Percentiles rank a stretch among this genome's conserved stretches.
Evolutionary conservation across 1,139 yeast genomes (phyloP).

Genomic region (Candida tunisiensis): DNA sequence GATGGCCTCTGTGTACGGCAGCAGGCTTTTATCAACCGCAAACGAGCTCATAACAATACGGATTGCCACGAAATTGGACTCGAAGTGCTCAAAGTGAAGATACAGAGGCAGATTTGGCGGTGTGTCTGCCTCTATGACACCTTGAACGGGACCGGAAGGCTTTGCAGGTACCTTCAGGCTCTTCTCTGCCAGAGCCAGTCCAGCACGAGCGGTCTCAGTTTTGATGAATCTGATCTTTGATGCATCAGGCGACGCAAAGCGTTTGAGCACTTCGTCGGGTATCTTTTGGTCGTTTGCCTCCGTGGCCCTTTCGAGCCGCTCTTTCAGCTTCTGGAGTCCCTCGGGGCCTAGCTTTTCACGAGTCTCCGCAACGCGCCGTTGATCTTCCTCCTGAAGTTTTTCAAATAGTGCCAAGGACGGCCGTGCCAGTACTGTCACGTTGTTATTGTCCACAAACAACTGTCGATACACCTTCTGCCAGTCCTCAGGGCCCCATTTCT

Average conservation of each 20-base stretch:
- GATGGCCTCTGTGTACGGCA: constrained; percentile 45
- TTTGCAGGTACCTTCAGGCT: not conserved
- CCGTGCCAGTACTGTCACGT: constrained; percentile 54
- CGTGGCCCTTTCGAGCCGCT: constrained; percentile 43
- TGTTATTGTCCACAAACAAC: constrained; percentile 45
- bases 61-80: constrained; percentile 67
- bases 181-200: constrained; percentile 10
- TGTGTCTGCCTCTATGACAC: constrained; percentile 12
- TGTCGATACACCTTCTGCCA: constrained; percentile 46
- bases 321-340: constrained; percentile 38
- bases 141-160: constrained; percentile 16
- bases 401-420: constrained; percentile 59
- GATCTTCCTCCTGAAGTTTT: constrained; percentile 32
- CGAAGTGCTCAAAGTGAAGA: constrained; percentile 63
- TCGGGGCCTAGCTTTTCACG: constrained; percentile 35
- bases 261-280: constrained; percentile 45
- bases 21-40: constrained; percentile 34
- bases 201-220: constrained; percentile 38
- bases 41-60: constrained; percentile 43
- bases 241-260: constrained; percentile 45
- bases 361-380: constrained; percentile 32
- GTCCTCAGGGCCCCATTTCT: constrained; percentile 42
- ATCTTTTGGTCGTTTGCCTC: constrained; percentile 53
- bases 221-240: constrained; percentile 54
- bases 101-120: constrained; percentile 38